phyloP scores from a whole-genome alignment of 164 flowering plant species.

The Umbellularia californica region DNA sequence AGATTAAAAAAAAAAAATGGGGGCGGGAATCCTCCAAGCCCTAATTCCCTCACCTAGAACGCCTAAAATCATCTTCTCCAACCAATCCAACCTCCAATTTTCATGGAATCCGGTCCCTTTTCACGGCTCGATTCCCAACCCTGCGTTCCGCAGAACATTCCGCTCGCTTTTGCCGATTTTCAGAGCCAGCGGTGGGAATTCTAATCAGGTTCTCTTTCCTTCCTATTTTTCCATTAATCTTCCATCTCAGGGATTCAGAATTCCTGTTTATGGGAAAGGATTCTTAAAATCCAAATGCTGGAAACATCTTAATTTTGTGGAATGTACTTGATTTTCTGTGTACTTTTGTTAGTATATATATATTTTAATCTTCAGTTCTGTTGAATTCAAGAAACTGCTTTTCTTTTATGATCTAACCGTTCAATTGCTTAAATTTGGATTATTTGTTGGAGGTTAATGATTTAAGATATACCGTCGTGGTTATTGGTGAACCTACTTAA shows the following conservation, averaged over 20 bases:
- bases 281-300: background rate
- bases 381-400: background rate
- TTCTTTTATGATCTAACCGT: background rate
- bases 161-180: conserved; percentile 21
- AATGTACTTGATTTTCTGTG: background rate
- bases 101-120: background rate
- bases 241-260: background rate
- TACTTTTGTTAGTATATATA: background rate
- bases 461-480: no score
- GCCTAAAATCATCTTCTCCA: conserved; percentile 9
- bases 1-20: background rate
- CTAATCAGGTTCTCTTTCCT: conserved; percentile 30
- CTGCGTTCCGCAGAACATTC: background rate
- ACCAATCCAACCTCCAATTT: conserved; percentile 9
- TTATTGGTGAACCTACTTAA: no score
- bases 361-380: background rate
- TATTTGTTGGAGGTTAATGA: no score
- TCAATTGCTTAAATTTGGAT: no score
- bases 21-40: conserved; percentile 43
- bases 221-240: background rate
- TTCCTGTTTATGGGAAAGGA: background rate
- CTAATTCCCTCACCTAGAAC: conserved; percentile 16
- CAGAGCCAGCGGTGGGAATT: conserved; percentile 20
- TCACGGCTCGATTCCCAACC: background rate
- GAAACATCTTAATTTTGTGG: background rate